Evolutionary conservation across 352 stramenopile genomes (phyloP).

Genomic region (Phytophthora pseudosyringae): DNA sequence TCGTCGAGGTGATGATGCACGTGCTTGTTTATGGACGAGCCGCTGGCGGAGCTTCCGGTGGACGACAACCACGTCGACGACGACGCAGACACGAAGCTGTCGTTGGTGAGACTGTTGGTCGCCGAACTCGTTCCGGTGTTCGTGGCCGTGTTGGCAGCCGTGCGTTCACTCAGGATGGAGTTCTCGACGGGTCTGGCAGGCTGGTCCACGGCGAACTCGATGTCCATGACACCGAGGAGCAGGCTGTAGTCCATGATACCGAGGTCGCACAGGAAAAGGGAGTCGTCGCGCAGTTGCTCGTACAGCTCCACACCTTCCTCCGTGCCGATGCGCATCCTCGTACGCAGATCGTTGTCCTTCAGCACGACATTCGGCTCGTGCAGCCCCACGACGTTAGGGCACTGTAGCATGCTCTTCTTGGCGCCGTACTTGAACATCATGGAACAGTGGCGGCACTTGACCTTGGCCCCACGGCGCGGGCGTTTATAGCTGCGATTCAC

Average conservation of each 20-base stretch:
- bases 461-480: conserved; percentile 71
- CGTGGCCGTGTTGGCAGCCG: conserved; percentile 23
- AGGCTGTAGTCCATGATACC: conserved; percentile 94
- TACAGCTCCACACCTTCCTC: conserved; percentile 65
- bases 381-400: conserved; percentile 76
- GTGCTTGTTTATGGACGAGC: conserved; percentile 27
- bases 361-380: conserved; percentile 89
- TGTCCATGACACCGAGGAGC: conserved; percentile 86
- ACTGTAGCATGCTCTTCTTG: conserved; percentile 72
- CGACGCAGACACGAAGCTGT: conserved; percentile 51
- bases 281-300: conserved; percentile 76
- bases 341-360: conserved; percentile 88
- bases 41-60: conserved; percentile 22
- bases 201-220: conserved; percentile 83
- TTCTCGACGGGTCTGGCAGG: conserved; percentile 40
- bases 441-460: conserved; percentile 87
- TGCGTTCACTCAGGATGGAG: conserved; percentile 32
- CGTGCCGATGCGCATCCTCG: conserved; percentile 75
- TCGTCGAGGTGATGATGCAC: conserved; percentile 20
- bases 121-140: conserved; percentile 19
- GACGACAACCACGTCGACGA: conserved; percentile 38
- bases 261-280: conserved; percentile 70
- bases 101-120: conserved; percentile 33
- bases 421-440: conserved; percentile 86
- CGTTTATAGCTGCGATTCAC: conserved; percentile 88